phyloP scores from a whole-genome alignment of 176 grass and related monocot genomes.

The Phoenix dactylifera region DNA sequence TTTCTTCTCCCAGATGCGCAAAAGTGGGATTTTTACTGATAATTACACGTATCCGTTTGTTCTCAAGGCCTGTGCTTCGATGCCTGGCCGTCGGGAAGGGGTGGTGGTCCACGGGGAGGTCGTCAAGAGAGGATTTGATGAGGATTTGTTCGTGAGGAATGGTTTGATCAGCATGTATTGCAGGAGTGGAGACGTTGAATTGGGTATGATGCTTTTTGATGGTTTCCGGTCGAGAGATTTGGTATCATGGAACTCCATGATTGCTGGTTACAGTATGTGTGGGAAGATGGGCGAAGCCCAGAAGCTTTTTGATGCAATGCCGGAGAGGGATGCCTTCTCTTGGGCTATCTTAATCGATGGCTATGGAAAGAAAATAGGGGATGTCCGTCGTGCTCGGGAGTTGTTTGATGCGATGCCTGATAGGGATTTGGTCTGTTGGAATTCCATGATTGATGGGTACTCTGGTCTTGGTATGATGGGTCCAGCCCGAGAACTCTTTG shows the following conservation, averaged over 20 bases:
- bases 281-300: slow-evolving; percentile 32
- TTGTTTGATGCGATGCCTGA: slow-evolving; percentile 51
- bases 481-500: slow-evolving; percentile 30
- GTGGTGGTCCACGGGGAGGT: slow-evolving; percentile 37
- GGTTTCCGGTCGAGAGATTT: slow-evolving; percentile 27
- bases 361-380: slow-evolving; percentile 40
- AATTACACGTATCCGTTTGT: slow-evolving; percentile 56
- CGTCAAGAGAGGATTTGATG: slow-evolving; percentile 29
- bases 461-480: slow-evolving; percentile 38
- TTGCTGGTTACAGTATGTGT: slow-evolving; percentile 39
- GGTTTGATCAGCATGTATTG: slow-evolving; percentile 46
- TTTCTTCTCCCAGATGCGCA: slow-evolving; percentile 45
- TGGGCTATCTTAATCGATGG: slow-evolving; percentile 53
- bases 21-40: slow-evolving; percentile 25
- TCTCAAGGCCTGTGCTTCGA: slow-evolving; percentile 46
- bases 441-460: slow-evolving; percentile 66
- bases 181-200: slow-evolving; percentile 26
- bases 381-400: slow-evolving; percentile 34
- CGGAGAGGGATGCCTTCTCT: slow-evolving; percentile 39
- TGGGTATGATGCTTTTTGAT: slow-evolving; percentile 53
- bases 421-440: slow-evolving; percentile 56
- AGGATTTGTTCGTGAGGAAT: slow-evolving; percentile 40
- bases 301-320: slow-evolving; percentile 52
- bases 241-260: slow-evolving; percentile 63
- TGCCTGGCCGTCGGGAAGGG: slow-evolving; percentile 11